phyloP scores from a whole-genome alignment of 1,284 basidiomycete species.

The Phaffia rhodozyma region DNA sequence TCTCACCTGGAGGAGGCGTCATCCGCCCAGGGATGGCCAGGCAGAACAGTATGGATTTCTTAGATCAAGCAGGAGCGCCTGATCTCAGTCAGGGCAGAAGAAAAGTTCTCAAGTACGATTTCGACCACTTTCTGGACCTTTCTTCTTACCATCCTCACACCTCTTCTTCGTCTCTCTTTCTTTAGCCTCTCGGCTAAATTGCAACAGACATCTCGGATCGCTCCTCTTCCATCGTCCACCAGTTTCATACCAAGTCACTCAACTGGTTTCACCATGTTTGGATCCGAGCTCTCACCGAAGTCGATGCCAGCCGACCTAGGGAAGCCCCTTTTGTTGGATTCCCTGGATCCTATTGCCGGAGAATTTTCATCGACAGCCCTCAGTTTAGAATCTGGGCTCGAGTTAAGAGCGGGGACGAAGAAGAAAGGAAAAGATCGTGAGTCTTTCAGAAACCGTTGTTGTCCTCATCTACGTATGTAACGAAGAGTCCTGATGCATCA shows the following conservation, averaged over 20 bases:
- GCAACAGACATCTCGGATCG: slow-evolving; percentile 1
- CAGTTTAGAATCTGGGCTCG: background rate
- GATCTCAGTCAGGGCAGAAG: slow-evolving; percentile 1
- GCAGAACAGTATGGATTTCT: slow-evolving; percentile 1
- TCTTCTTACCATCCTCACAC: background rate
- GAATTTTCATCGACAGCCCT: background rate
- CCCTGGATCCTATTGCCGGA: background rate
- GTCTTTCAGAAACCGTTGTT: background rate
- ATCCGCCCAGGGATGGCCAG: background rate
- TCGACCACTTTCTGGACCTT: background rate
- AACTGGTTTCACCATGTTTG: background rate
- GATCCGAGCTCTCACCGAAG: background rate
- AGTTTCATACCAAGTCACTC: background rate
- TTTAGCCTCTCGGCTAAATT: slow-evolving; percentile 1
- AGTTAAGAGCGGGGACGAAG: background rate
- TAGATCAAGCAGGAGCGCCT: background rate
- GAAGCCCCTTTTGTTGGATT: background rate
- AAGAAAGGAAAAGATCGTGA: background rate
- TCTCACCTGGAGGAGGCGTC: no score
- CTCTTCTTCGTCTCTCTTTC: background rate
- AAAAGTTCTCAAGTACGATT: slow-evolving; percentile 6
- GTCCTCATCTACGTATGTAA: no score
- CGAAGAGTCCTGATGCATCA: no score
- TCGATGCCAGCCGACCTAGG: background rate
- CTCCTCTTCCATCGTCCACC: background rate